Conservation (phyloP, 768 basidiomycete species). For the Tricholoma matsutake region DNA sequence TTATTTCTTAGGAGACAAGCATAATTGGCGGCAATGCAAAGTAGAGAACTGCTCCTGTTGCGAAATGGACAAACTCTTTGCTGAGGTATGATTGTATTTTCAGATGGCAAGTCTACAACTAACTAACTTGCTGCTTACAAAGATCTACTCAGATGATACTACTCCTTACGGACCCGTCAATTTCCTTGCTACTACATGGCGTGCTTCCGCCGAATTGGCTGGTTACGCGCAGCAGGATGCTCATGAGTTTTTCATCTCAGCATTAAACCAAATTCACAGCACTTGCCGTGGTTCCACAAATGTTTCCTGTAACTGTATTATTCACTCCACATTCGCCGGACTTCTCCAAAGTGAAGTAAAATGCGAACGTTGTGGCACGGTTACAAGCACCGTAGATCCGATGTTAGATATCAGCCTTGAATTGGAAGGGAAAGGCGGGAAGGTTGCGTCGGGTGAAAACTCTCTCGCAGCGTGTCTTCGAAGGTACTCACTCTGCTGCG, state of each 20-base stretch:
- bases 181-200: constrained; percentile 85
- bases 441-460: constrained; percentile 44
- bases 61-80: constrained; percentile 87
- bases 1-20: constrained; percentile 88
- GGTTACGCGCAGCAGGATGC: constrained; percentile 96
- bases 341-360: constrained; percentile 84
- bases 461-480: constrained; percentile 75
- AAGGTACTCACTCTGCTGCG: constrained; percentile 39
- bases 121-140: constrained; percentile 1
- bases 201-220: constrained; percentile 71
- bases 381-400: constrained; percentile 79
- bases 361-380: constrained; percentile 80
- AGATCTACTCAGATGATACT: constrained; percentile 57
- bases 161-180: constrained; percentile 77
- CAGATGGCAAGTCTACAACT: background rate
- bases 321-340: constrained; percentile 89
- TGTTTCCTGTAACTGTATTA: constrained; percentile 83
- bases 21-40: constrained; percentile 72
- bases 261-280: constrained; percentile 83
- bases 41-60: constrained; percentile 79
- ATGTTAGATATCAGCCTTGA: constrained; percentile 91
- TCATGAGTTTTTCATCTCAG: constrained; percentile 82
- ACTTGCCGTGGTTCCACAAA: constrained; percentile 74
- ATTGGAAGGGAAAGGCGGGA: constrained; percentile 54
- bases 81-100: constrained; percentile 49